Conservation (phyloP, 176 grass and related monocot species). For the Poa pratensis region DNA sequence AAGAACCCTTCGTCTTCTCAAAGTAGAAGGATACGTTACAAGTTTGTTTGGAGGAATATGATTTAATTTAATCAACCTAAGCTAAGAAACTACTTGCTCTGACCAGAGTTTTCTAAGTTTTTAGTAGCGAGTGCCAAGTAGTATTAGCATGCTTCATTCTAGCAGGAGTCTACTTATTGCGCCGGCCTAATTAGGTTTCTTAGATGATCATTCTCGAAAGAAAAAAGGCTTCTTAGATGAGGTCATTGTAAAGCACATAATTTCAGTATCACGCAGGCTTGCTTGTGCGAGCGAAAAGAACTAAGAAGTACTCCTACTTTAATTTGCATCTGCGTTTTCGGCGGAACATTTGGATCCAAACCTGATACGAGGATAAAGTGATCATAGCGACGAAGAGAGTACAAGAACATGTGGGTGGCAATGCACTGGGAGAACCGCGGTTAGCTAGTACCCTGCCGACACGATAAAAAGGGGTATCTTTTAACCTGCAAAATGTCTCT, state of each 20-base stretch:
- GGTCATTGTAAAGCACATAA: not conserved
- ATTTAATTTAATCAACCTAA: not conserved
- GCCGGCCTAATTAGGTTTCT: not conserved
- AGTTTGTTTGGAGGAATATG: not conserved
- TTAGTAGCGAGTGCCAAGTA: not conserved
- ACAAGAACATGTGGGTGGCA: slow-evolving; percentile 24
- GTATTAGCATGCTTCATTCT: not conserved
- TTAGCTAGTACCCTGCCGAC: slow-evolving; percentile 30
- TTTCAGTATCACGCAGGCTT: not conserved
- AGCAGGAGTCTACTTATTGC: not conserved
- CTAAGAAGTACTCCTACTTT: not conserved
- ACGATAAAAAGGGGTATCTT: not conserved
- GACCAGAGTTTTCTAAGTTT: not conserved
- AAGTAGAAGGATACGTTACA: not conserved
- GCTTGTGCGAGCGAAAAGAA: not conserved
- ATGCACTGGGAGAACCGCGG: slow-evolving; percentile 8
- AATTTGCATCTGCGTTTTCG: not conserved
- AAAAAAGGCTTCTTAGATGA: not conserved
- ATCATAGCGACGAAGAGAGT: not conserved
- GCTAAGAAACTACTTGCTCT: not conserved
- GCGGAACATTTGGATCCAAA: slow-evolving; percentile 29
- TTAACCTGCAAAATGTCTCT: not conserved
- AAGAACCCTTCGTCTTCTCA: not conserved
- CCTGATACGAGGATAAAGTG: not conserved
- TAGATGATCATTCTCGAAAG: too few species aligned